Percentiles rank a stretch among this genome's conserved stretches.
Conservation (phyloP, 2,329 filamentous ascomycete species). For the Diaporthe longicolla region DNA sequence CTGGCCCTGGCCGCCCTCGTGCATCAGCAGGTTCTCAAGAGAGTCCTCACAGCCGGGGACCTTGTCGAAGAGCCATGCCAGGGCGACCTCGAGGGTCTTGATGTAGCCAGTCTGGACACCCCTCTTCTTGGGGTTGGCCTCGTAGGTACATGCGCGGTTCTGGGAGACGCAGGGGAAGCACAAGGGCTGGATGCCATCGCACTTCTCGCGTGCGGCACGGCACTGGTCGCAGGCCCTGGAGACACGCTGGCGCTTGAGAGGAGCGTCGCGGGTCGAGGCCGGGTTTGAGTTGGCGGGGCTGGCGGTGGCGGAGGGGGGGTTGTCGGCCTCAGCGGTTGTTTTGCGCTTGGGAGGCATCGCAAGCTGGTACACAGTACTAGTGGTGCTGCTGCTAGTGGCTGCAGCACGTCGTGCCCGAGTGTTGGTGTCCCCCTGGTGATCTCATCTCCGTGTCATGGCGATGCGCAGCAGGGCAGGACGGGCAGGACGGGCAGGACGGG, state of each 20-base stretch:
- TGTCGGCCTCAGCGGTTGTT: conserved; percentile 48
- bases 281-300: conserved; percentile 37
- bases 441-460: conserved; percentile 24
- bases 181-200: conserved; percentile 76
- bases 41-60: conserved; percentile 71
- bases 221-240: conserved; percentile 80
- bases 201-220: conserved; percentile 77
- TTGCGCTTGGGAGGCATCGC: conserved; percentile 58
- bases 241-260: conserved; percentile 73
- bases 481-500: not conserved
- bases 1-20: conserved; percentile 57
- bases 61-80: conserved; percentile 76
- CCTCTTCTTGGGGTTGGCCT: conserved; percentile 80
- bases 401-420: conserved; percentile 50
- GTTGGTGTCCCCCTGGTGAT: conserved; percentile 31
- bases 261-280: conserved; percentile 45
- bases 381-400: conserved; percentile 43
- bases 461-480: not conserved
- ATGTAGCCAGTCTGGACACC: conserved; percentile 87
- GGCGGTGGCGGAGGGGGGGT: conserved; percentile 36
- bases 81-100: conserved; percentile 77
- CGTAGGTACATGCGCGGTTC: conserved; percentile 78
- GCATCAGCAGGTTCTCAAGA: conserved; percentile 67
- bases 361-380: conserved; percentile 25
- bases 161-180: conserved; percentile 77